Evolutionary conservation across 352 stramenopile genomes (phyloP).

Genomic region (Phytophthora rubi): DNA sequence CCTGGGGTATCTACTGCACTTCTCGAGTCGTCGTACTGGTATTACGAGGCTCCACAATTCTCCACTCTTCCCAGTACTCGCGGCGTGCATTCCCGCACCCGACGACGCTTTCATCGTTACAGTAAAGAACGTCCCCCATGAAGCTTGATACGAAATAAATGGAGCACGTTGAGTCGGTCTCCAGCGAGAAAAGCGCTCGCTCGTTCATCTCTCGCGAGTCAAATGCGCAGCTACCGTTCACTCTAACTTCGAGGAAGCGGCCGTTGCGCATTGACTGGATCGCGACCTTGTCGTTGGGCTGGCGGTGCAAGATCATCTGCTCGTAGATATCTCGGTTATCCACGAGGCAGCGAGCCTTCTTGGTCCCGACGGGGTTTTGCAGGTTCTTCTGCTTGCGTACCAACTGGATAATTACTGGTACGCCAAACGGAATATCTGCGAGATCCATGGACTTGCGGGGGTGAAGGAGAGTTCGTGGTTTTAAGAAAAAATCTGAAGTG

Average conservation of each 20-base stretch:
- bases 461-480: too few relatives aligned
- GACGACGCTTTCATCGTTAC: not conserved
- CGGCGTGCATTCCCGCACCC: not conserved
- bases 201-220: not conserved
- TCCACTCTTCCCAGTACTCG: not conserved
- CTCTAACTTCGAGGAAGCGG: not conserved
- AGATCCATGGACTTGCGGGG: slow-evolving; percentile 4
- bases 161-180: not conserved
- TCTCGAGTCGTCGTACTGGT: too few relatives aligned
- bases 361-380: slow-evolving; percentile 25
- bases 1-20: too few relatives aligned
- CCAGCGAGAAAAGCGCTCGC: not conserved
- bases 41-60: not conserved
- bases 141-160: not conserved
- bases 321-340: slow-evolving; percentile 6
- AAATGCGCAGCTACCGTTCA: not conserved
- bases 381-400: slow-evolving; percentile 16
- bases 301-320: not conserved
- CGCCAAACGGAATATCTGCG: slow-evolving; percentile 24
- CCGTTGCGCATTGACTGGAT: not conserved
- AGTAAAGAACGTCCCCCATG: not conserved
- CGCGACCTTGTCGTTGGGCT: not conserved
- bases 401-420: slow-evolving; percentile 25
- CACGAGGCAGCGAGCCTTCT: slow-evolving; percentile 4
- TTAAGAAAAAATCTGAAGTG: too few relatives aligned